Percentiles rank a stretch among this genome's conserved stretches.
Conservation (phyloP, 345 rosid genomes). For the Gossypium longicalyx region DNA sequence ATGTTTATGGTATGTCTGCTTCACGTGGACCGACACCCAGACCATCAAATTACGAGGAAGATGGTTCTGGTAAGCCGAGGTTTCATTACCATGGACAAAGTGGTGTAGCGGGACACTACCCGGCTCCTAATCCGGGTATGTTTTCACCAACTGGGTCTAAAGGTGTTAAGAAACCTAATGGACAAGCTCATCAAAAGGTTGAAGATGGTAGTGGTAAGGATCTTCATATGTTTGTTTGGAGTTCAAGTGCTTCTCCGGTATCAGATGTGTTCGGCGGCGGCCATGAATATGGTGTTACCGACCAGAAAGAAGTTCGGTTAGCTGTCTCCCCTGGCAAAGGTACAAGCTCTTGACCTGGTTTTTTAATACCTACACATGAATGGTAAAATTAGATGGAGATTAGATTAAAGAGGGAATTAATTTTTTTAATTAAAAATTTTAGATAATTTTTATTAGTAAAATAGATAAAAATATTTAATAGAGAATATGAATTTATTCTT, state of each 20-base stretch:
- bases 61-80: constrained; percentile 48
- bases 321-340: constrained; percentile 83
- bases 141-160: constrained; percentile 63
- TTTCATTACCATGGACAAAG: constrained; percentile 41
- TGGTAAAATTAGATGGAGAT: no score
- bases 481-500: no score
- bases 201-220: constrained; percentile 63
- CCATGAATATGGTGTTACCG: constrained; percentile 40
- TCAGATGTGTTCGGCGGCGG: constrained; percentile 80
- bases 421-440: no score
- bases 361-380: no score
- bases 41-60: constrained; percentile 85
- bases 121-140: constrained; percentile 95
- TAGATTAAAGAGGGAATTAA: no score
- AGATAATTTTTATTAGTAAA: no score
- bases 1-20: constrained; percentile 51
- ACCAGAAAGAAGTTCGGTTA: constrained; percentile 66
- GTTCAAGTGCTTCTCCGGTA: constrained; percentile 92
- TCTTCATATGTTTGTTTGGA: constrained; percentile 98
- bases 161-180: constrained; percentile 39
- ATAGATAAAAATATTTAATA: no score
- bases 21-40: constrained; percentile 82
- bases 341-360: constrained; percentile 5
- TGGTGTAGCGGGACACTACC: constrained; percentile 58
- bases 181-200: constrained; percentile 32